Evolutionary conservation across 1,284 basidiomycete genomes (phyloP).

Genomic region (Fistulina hepatica): DNA sequence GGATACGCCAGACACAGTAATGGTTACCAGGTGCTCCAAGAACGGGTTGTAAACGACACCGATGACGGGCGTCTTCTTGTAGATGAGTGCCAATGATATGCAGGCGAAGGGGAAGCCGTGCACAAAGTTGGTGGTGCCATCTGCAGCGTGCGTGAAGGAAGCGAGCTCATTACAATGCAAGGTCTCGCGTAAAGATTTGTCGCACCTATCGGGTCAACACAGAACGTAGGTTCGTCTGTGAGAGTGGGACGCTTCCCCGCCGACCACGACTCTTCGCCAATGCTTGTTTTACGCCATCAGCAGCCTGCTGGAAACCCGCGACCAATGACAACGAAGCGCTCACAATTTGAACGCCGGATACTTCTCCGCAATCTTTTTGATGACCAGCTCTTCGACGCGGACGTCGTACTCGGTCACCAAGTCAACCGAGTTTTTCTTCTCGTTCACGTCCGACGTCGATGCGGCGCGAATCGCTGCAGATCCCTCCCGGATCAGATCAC

Average conservation of each 20-base stretch:
- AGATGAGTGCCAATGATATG: constrained; percentile 86
- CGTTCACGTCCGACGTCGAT: constrained; percentile 45
- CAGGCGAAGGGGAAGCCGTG: constrained; percentile 85
- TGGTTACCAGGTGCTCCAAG: constrained; percentile 64
- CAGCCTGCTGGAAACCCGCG: constrained; percentile 4
- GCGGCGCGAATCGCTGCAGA: constrained; percentile 56
- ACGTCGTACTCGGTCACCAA: constrained; percentile 98
- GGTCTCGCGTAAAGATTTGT: constrained; percentile 10
- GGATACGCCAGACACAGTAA: neutral
- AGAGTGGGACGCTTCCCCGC: constrained; percentile 60
- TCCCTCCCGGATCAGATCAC: constrained; percentile 63
- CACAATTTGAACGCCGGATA: constrained; percentile 83
- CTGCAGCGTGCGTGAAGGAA: constrained; percentile 27
- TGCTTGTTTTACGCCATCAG: constrained; percentile 55
- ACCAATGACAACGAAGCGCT: constrained; percentile 23
- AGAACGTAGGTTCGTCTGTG: constrained; percentile 84
- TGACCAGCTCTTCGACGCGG: constrained; percentile 81
- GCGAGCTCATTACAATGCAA: constrained; percentile 1
- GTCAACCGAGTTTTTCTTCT: constrained; percentile 89
- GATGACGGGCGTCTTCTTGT: constrained; percentile 69
- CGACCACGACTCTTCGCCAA: constrained; percentile 85
- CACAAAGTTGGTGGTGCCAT: constrained; percentile 93
- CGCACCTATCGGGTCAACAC: constrained; percentile 77
- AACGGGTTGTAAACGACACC: constrained; percentile 94
- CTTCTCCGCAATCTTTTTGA: constrained; percentile 48